Percentiles rank a stretch among this genome's conserved stretches.
Evolutionary conservation across 2,329 filamentous ascomycete genomes (phyloP).

Genomic region (Shiraia bambusicola): DNA sequence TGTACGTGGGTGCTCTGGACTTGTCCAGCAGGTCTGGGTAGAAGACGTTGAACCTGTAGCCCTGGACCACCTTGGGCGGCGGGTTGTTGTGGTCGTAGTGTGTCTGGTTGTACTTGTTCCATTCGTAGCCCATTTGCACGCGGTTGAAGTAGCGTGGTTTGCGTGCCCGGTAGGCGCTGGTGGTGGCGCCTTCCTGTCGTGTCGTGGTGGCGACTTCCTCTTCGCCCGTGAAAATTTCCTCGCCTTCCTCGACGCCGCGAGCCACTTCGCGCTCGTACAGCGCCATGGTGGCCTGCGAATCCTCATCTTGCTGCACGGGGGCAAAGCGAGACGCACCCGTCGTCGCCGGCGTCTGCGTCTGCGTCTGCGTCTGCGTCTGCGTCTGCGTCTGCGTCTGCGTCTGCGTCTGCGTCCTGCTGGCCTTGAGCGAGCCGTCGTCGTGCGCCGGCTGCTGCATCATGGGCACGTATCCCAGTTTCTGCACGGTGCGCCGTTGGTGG

Average conservation of each 20-base stretch:
- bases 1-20: conserved; percentile 89
- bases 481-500: conserved; percentile 60
- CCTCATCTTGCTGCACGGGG: conserved; percentile 70
- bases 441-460: conserved; percentile 50
- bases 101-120: conserved; percentile 99
- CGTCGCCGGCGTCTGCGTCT: no score
- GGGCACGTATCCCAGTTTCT: conserved; percentile 70
- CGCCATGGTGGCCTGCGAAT: conserved; percentile 82
- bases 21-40: conserved; percentile 97
- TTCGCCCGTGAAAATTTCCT: conserved; percentile 92
- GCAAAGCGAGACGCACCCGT: conserved; percentile 69
- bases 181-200: conserved; percentile 77
- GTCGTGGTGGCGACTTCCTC: conserved; percentile 70
- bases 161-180: conserved; percentile 83
- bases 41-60: conserved; percentile 99
- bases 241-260: conserved; percentile 85
- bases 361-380: no score
- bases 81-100: conserved; percentile 99
- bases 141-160: conserved; percentile 98
- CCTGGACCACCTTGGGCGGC: conserved; percentile 95
- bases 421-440: no score
- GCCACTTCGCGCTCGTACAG: conserved; percentile 92
- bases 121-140: conserved; percentile 98
- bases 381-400: no score
- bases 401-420: no score